Base-by-base conservation (phyloP, 164 flowering plant species). In the Magnolia sinica region DNA sequence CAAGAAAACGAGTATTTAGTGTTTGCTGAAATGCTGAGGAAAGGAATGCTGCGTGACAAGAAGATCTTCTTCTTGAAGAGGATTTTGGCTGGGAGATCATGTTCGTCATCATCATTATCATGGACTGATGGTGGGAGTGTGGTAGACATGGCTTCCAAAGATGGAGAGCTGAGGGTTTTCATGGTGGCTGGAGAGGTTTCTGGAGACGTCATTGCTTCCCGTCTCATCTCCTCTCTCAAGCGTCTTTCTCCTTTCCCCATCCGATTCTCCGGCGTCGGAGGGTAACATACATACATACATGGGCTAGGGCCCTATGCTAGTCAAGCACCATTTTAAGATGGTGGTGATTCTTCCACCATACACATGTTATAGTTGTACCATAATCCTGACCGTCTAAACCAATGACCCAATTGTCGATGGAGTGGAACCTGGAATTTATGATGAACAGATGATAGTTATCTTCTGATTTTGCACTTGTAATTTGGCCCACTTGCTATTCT, bases 161-260 rank as follows among this genome's bases (percentile, higher is more conserved):
- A 90, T 31, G 95, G 92, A 4, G 97, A 94, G 76, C 81, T 96
- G 45, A 89, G 99, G 76, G 90, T 92, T 16, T 94, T 96, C 82
- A 75, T 94, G 13, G 92, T 96, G 51, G 81, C 96, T 7, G 99
- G 99, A 63, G 98, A 96, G 81, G 96, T 92, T 22, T 94, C 98
- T 49, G 99, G 97, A 13, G 99, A 96, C 77, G 61, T 80, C 51
- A 89, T 94, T 6, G 99, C 85, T 59, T 86, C 95, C 77, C 98
- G 96, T 24, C 91, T 96, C 74, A 96, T 96, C 93, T 74, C 88
- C 27, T 89, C 98, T 70, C 82, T 96, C 76, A 90, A 83, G 74
- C 87, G 73, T 45, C 84, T 96, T 50, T 89, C 91, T 73, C 97
- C 98, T 61, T 80, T 83, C 69, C 97, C 99, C 31, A 69, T 91